Evolutionary conservation across 2,329 filamentous ascomycete species (phyloP).

Genomic region (Paracoccidioides brasiliensis): DNA sequence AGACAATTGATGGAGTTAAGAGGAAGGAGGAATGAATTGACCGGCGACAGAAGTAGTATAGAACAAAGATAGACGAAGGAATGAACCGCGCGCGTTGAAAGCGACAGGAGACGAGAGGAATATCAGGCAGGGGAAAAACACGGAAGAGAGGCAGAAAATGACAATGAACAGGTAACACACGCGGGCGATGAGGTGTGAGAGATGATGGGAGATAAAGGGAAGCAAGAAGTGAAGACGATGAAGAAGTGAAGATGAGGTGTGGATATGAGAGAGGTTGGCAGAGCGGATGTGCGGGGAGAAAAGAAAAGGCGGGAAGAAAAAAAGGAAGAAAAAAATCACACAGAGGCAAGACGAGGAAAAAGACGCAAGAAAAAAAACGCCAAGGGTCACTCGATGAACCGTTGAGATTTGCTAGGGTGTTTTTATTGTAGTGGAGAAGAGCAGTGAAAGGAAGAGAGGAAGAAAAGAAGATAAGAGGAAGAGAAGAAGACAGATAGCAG

Average conservation of each 20-base stretch:
- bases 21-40: conserved; percentile 43
- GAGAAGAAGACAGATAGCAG: background rate
- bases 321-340: background rate
- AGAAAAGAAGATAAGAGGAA: background rate
- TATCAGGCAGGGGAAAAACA: background rate
- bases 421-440: background rate
- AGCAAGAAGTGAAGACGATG: too few species aligned
- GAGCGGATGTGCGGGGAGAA: background rate
- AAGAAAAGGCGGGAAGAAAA: background rate
- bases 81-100: conserved; percentile 5
- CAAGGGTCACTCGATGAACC: background rate
- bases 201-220: background rate
- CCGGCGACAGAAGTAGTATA: conserved; percentile 31
- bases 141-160: background rate
- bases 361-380: background rate
- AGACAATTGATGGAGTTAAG: conserved; percentile 3
- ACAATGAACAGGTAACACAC: background rate
- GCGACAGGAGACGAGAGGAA: conserved; percentile 2
- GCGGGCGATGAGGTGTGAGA: background rate
- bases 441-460: background rate
- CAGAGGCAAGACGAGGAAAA: background rate
- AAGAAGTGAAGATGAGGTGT: too few species aligned
- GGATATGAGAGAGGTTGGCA: background rate
- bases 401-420: background rate
- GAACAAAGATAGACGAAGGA: conserved; percentile 5